Evolutionary conservation across 768 basidiomycete species (phyloP), one percentile per base, ranked within the genome.

Genomic region (Russula ochroleuca): DNA sequence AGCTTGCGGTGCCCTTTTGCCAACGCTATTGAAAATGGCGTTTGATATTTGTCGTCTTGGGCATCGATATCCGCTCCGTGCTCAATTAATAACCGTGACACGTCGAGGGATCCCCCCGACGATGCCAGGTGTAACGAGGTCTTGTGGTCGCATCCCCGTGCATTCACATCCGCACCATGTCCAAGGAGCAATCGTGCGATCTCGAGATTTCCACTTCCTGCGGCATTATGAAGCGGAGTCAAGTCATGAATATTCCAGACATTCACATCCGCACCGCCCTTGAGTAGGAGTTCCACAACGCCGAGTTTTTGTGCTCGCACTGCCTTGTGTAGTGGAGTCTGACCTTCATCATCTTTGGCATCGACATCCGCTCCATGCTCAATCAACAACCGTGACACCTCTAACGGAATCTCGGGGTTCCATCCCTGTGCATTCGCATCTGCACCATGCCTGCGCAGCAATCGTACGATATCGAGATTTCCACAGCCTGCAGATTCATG

Each of bases 311-410:
- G 21, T 17, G 5, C 33, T 7, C 3, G 17, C 40, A 17, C 40
- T 60, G 59, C 40, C 13, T 9, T 43, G 40, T 43, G 31, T 38
- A 59, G n/a, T 13, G n/a, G n/a, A n/a, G n/a, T n/a, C n/a, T n/a
- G n/a, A n/a, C n/a, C n/a, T n/a, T n/a, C n/a, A n/a, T n/a, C n/a
- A n/a, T n/a, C n/a, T n/a, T n/a, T n/a, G n/a, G n/a, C n/a, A n/a
- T n/a, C n/a, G n/a, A n/a, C n/a, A n/a, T n/a, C n/a, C n/a, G n/a
- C n/a, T n/a, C n/a, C n/a, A n/a, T n/a, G n/a, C n/a, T n/a, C n/a
- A n/a, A n/a, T n/a, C n/a, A n/a, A n/a, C n/a, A n/a, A n/a, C n/a
- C n/a, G n/a, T n/a, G n/a, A n/a, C n/a, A n/a, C n/a, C n/a, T n/a
- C n/a, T n/a, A n/a, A n/a, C n/a, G n/a, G n/a, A n/a, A n/a, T n/a